Evolutionary conservation across 176 grass and related monocot species (phyloP), one percentile per base, ranked within the genome.

Genomic region (Triticum urartu): DNA sequence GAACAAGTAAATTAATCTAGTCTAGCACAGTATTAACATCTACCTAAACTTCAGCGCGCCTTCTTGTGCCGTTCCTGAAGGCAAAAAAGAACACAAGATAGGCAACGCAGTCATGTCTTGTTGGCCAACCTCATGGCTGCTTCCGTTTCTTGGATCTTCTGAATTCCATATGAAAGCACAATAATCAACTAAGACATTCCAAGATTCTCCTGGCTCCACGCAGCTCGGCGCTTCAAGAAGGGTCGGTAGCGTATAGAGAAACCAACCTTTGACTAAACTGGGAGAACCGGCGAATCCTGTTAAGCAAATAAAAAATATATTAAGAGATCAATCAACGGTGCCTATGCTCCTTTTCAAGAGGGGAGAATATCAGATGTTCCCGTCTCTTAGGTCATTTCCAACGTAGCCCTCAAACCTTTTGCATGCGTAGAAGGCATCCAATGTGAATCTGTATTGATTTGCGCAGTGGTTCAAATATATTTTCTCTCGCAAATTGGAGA

Each of bases 101-200:
- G 18, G 26, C 14, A 21, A 25, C 15, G 34, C 4, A 82, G 35
- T 3, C 79, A 65, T 52, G 12, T 12, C 0, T 48, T 25, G 68
- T 73, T 80, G 67, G 36, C 58, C 42, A 64, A 65, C 77, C 26
- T 80, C 76, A 68, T 75, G 82, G 25, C 68, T 26, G 76, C 39
- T 85, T 85, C 39, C 21, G 4, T 10, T 10, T 75, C 72, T 75
- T 75, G 43, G 72, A 11, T 52, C 72, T 75, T 75, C 47, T 70
- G 4, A 4, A 40, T 47, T 43, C 39, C 45, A 77, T 77, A 26
- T 56, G 47, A 77, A 77, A 54, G 15, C 73, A 77, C 15, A 9
- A 79, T 63, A 30, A 18, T 8, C 63, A 61, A 74, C n/a, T 17
- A 22, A 22, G n/a, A 72, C 4, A 72, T 22, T 79, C 81, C 39